These are phyloP conservation scores for Paramecium tetraurelia DNA, from an alignment of 73 alveolate genomes.

Conservation along the genomic window DNA sequence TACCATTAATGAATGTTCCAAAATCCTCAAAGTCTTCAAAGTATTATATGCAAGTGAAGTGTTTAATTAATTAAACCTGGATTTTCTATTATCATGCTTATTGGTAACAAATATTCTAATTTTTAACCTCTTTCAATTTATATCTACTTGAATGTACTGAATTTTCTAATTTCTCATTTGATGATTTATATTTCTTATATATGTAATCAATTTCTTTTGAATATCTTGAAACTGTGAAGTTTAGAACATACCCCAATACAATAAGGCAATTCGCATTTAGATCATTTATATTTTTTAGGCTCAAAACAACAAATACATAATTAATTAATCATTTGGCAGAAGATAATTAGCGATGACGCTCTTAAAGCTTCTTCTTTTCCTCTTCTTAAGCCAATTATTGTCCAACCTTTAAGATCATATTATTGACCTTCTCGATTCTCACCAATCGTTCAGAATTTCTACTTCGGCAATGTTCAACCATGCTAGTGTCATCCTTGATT, in stretches of 20 bases:
- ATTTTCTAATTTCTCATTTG: not conserved
- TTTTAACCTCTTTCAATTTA: not conserved
- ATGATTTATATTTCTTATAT: not conserved
- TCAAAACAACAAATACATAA: not conserved
- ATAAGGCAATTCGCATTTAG: not conserved
- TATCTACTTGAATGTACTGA: not conserved
- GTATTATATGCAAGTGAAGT: not conserved
- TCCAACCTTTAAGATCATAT: not conserved
- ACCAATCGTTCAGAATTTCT: not conserved
- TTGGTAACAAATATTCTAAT: not conserved
- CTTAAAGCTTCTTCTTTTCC: not conserved
- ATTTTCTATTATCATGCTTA: not conserved
- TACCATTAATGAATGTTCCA: not conserved
- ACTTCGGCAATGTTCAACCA: constrained; percentile 18
- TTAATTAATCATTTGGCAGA: not conserved
- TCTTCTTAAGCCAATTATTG: not conserved
- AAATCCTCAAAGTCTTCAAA: not conserved
- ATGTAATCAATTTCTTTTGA: too few species aligned
- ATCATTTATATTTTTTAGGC: constrained; percentile 27
- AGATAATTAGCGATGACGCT: not conserved
- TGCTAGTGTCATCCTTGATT: not conserved
- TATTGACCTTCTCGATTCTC: not conserved
- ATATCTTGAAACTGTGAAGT: not conserved
- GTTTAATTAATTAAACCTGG: not conserved
- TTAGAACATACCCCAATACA: not conserved